These are phyloP conservation scores for Ganoderma boninense DNA, from an alignment of 1,284 basidiomycete genomes.

Conservation along the genomic window DNA sequence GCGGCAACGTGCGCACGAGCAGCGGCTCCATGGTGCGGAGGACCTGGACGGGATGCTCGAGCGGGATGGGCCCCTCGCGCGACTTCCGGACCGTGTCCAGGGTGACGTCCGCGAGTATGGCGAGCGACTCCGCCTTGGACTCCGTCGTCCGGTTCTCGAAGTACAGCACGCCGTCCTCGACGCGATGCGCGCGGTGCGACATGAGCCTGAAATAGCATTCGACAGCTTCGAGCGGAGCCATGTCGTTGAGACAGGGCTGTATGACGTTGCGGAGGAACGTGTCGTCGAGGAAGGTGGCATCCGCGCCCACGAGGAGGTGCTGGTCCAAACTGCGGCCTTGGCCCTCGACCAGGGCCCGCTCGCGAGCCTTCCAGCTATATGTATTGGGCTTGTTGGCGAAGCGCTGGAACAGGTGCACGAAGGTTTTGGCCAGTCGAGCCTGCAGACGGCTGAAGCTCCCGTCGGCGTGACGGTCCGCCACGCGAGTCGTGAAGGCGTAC, in stretches of 20 bases:
- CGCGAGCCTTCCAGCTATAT: constrained; percentile 29
- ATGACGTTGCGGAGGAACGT: constrained; percentile 28
- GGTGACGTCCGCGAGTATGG: constrained; percentile 27
- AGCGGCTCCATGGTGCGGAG: constrained; percentile 29
- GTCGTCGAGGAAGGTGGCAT: constrained; percentile 29
- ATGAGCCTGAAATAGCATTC: constrained; percentile 27
- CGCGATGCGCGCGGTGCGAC: constrained; percentile 26
- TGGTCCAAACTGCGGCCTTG: constrained; percentile 25
- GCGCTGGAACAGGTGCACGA: constrained; percentile 17
- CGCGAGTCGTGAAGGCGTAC: constrained; percentile 11
- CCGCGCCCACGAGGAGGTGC: constrained; percentile 27
- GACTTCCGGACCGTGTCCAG: constrained; percentile 25
- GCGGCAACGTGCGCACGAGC: constrained; percentile 20
- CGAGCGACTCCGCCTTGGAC: constrained; percentile 27
- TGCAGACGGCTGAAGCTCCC: constrained; percentile 19
- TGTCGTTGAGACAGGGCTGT: constrained; percentile 29
- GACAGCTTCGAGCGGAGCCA: constrained; percentile 19
- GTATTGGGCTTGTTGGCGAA: constrained; percentile 31
- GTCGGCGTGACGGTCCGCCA: constrained; percentile 14
- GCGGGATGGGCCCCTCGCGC: constrained; percentile 8
- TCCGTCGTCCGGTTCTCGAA: constrained; percentile 20
- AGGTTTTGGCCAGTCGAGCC: constrained; percentile 13
- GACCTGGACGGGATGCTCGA: constrained; percentile 18
- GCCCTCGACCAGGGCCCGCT: constrained; percentile 24
- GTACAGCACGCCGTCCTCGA: constrained; percentile 21